Percentiles rank a stretch among this genome's conserved stretches.
Conservation (phyloP, 148 eudicot species). For the Rheum nobile region DNA sequence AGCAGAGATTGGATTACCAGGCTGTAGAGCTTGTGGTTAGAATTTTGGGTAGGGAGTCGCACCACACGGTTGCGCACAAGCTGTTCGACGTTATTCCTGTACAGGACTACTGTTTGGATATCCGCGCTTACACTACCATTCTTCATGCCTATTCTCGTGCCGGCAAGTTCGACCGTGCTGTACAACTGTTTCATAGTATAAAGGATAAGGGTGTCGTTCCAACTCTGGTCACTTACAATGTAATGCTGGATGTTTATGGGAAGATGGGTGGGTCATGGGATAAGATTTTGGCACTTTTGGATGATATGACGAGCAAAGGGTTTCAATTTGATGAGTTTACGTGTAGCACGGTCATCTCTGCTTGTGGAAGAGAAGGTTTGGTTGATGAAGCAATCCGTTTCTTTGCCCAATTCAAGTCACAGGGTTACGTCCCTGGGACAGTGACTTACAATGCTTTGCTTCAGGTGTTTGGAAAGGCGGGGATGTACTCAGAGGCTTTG, state of each 20-base stretch:
- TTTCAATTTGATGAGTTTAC: slow-evolving; percentile 79
- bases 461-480: slow-evolving; percentile 86
- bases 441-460: slow-evolving; percentile 75
- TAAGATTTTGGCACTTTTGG: slow-evolving; percentile 45
- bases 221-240: slow-evolving; percentile 71
- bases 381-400: slow-evolving; percentile 71
- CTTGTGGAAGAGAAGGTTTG: slow-evolving; percentile 89
- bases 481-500: slow-evolving; percentile 60
- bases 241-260: slow-evolving; percentile 59
- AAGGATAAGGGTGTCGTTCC: slow-evolving; percentile 45
- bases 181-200: slow-evolving; percentile 45
- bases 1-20: slow-evolving; percentile 35
- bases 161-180: slow-evolving; percentile 52
- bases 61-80: slow-evolving; percentile 44
- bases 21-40: slow-evolving; percentile 57
- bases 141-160: slow-evolving; percentile 67
- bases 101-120: slow-evolving; percentile 48
- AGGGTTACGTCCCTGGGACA: slow-evolving; percentile 64
- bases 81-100: slow-evolving; percentile 64
- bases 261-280: slow-evolving; percentile 87
- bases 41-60: slow-evolving; percentile 75
- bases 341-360: slow-evolving; percentile 82
- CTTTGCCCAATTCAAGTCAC: slow-evolving; percentile 44
- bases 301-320: slow-evolving; percentile 53
- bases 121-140: slow-evolving; percentile 55